Conservation (phyloP, 2,329 filamentous ascomycete species). For the Corniculantispora saksenae region DNA sequence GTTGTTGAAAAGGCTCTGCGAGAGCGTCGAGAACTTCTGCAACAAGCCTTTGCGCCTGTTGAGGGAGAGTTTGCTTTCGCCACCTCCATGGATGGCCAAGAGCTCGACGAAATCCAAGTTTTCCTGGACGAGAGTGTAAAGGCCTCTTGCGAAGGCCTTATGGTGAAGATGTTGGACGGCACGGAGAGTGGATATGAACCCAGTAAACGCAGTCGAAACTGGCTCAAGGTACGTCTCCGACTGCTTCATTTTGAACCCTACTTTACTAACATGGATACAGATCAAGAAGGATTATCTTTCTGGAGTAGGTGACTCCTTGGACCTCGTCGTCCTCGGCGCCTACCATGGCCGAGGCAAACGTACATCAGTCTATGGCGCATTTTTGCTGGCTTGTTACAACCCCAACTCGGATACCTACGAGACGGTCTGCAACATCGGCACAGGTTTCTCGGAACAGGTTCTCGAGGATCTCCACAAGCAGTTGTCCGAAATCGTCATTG, state of each 20-base stretch:
- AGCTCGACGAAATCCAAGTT: conserved; percentile 89
- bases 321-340: conserved; percentile 91
- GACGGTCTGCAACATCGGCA: conserved; percentile 97
- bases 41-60: conserved; percentile 69
- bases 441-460: conserved; percentile 91
- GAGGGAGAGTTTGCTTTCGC: conserved; percentile 94
- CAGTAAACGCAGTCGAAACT: conserved; percentile 93
- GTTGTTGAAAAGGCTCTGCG: conserved; percentile 85
- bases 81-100: conserved; percentile 80
- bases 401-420: conserved; percentile 78
- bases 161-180: conserved; percentile 99
- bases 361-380: conserved; percentile 92
- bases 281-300: conserved; percentile 98
- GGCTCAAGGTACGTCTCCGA: conserved; percentile 75
- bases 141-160: conserved; percentile 92
- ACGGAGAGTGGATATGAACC: conserved; percentile 92
- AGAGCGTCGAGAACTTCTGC: conserved; percentile 76
- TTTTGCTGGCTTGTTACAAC: conserved; percentile 94
- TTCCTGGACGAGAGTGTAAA: conserved; percentile 95
- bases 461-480: conserved; percentile 82
- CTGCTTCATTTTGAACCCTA: background rate
- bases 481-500: conserved; percentile 78
- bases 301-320: conserved; percentile 91
- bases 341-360: conserved; percentile 95
- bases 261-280: conserved; percentile 41